Evolutionary conservation across 1,139 yeast species (phyloP).

Genomic region (Meyerozyma sp.): DNA sequence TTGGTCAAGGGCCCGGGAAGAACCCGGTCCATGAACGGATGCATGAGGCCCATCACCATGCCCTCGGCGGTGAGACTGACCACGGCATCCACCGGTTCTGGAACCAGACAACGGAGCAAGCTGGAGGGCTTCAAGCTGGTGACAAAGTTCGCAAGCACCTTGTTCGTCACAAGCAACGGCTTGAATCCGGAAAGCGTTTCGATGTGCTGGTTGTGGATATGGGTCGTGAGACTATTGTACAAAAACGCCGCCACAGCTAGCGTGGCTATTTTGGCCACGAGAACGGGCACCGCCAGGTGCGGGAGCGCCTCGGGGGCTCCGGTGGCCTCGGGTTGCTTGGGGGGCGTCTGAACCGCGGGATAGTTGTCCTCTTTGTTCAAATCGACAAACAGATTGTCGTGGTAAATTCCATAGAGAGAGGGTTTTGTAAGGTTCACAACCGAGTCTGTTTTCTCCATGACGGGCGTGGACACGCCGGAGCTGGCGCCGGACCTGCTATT

Average conservation of each 20-base stretch:
- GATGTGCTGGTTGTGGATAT: conserved; percentile 47
- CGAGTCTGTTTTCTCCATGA: conserved; percentile 38
- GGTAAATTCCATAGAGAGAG: conserved; percentile 44
- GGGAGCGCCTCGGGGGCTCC: background rate
- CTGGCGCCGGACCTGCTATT: background rate
- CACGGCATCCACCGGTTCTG: background rate
- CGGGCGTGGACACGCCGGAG: conserved; percentile 11
- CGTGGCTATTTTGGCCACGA: conserved; percentile 21
- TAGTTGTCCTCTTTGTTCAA: conserved; percentile 19
- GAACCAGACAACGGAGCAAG: background rate
- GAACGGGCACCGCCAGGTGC: conserved; percentile 5
- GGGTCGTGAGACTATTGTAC: conserved; percentile 46
- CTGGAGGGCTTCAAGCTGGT: conserved; percentile 22
- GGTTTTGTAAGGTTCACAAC: conserved; percentile 45
- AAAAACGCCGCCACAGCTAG: conserved; percentile 41
- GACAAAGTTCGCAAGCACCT: conserved; percentile 27
- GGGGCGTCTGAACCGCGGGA: background rate
- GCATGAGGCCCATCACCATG: conserved; percentile 52
- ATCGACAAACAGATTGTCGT: conserved; percentile 31
- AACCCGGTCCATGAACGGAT: conserved; percentile 55
- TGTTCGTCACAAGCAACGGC: conserved; percentile 31
- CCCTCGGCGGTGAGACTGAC: conserved; percentile 39
- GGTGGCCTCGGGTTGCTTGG: background rate
- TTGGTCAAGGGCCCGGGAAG: conserved; percentile 31
- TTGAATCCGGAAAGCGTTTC: conserved; percentile 25